Percentiles rank a stretch among this genome's conserved stretches.
Conservation (phyloP, 805 yeast species). For the Sporopachydermia lactativora region DNA sequence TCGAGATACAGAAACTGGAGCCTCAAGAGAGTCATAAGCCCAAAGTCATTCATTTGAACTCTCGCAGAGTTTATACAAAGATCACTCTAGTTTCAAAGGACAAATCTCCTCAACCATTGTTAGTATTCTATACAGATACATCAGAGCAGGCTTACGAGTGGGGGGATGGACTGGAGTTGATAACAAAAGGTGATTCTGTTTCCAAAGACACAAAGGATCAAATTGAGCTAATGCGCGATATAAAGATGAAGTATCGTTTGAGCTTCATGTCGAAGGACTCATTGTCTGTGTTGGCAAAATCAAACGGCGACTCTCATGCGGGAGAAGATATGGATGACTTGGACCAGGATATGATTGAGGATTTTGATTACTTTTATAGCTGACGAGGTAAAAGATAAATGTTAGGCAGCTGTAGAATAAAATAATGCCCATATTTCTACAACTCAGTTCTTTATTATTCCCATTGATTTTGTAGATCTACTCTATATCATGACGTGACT, state of each 20-base stretch:
- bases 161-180: slow-evolving; percentile 61
- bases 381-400: slow-evolving; percentile 6
- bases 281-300: slow-evolving; percentile 4
- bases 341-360: not conserved
- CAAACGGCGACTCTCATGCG: too few relatives aligned
- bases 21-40: slow-evolving; percentile 16
- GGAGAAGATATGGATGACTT: too few relatives aligned
- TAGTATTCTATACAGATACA: slow-evolving; percentile 58
- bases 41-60: slow-evolving; percentile 37
- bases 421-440: not conserved
- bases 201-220: slow-evolving; percentile 32
- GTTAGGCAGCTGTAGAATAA: slow-evolving; percentile 1
- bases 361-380: slow-evolving; percentile 9
- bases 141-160: slow-evolving; percentile 55
- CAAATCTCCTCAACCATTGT: slow-evolving; percentile 22
- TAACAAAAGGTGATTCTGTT: slow-evolving; percentile 24
- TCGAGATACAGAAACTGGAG: slow-evolving; percentile 31
- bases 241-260: slow-evolving; percentile 37
- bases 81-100: slow-evolving; percentile 33
- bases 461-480: too few relatives aligned
- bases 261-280: slow-evolving; percentile 24
- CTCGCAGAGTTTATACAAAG: slow-evolving; percentile 43
- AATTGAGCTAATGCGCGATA: slow-evolving; percentile 27
- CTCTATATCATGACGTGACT: too few relatives aligned
- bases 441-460: slow-evolving; percentile 11